phyloP scores from a whole-genome alignment of 2,329 filamentous ascomycete genomes.

The Epichloe glyceriae region DNA sequence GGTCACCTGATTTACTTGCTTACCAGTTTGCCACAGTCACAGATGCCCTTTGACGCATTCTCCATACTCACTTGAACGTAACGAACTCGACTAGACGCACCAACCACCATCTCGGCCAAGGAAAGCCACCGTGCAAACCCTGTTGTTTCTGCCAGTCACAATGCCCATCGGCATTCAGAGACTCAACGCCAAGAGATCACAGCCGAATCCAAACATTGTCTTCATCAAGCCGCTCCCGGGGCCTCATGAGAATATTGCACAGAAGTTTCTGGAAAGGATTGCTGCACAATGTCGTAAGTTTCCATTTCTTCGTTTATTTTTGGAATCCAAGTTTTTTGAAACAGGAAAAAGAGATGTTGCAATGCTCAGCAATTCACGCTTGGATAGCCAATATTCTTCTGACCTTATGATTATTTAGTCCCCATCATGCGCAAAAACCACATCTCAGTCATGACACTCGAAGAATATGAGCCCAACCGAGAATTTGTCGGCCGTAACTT shows the following conservation, averaged over 20 bases:
- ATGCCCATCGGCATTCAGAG: constrained; percentile 74
- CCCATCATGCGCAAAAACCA: constrained; percentile 58
- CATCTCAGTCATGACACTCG: constrained; percentile 55
- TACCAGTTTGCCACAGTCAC: neutral
- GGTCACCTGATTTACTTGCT: neutral
- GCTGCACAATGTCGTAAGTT: constrained; percentile 61
- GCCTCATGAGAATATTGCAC: constrained; percentile 45
- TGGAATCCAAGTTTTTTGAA: neutral
- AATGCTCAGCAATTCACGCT: no score
- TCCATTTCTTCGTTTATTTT: neutral
- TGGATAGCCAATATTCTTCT: neutral
- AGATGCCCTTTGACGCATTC: neutral
- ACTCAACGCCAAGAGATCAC: constrained; percentile 60
- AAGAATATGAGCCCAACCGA: constrained; percentile 68
- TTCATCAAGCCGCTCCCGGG: constrained; percentile 74
- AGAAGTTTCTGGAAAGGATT: constrained; percentile 62
- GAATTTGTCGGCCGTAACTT: constrained; percentile 86
- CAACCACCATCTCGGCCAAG: neutral
- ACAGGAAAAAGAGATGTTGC: neutral
- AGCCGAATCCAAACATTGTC: constrained; percentile 65
- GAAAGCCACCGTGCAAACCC: neutral
- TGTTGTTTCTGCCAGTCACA: neutral
- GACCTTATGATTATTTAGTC: constrained; percentile 21
- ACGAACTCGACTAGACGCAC: neutral
- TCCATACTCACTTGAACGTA: neutral